phyloP scores from a whole-genome alignment of 305 asterid species.

The Lippia alba region DNA sequence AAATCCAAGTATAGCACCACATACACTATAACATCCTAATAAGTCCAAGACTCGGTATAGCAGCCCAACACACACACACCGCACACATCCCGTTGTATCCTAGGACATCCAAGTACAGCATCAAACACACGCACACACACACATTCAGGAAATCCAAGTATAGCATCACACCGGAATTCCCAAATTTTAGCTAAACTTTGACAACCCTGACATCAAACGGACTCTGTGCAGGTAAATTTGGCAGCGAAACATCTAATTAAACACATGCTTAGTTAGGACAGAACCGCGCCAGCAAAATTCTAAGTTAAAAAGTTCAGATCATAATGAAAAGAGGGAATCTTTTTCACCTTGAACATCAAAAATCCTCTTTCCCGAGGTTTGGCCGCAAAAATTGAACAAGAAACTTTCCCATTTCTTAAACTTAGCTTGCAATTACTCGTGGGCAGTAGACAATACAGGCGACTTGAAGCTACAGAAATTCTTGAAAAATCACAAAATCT shows the following conservation, averaged over 20 bases:
- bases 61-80: conserved; percentile 27
- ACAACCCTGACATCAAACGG: conserved; percentile 20
- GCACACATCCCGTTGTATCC: too few relatives aligned
- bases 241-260: conserved; percentile 12
- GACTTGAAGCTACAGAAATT: conserved; percentile 30
- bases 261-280: neutral
- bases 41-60: neutral
- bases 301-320: conserved; percentile 13
- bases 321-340: conserved; percentile 8
- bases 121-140: neutral
- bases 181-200: conserved; percentile 7
- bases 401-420: conserved; percentile 23
- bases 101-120: too few relatives aligned
- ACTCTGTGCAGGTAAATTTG: conserved; percentile 9
- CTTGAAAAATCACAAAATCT: conserved; percentile 24
- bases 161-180: neutral
- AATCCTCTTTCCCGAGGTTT: conserved; percentile 33
- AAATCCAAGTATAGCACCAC: conserved; percentile 19
- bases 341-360: conserved; percentile 44
- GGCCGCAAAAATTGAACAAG: conserved; percentile 28
- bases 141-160: neutral
- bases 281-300: neutral
- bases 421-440: conserved; percentile 30
- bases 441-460: conserved; percentile 20
- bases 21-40: neutral